Percentiles rank a stretch among this genome's conserved stretches.
Conservation (phyloP, 1,284 basidiomycete genomes). For the Peniophora sp. region DNA sequence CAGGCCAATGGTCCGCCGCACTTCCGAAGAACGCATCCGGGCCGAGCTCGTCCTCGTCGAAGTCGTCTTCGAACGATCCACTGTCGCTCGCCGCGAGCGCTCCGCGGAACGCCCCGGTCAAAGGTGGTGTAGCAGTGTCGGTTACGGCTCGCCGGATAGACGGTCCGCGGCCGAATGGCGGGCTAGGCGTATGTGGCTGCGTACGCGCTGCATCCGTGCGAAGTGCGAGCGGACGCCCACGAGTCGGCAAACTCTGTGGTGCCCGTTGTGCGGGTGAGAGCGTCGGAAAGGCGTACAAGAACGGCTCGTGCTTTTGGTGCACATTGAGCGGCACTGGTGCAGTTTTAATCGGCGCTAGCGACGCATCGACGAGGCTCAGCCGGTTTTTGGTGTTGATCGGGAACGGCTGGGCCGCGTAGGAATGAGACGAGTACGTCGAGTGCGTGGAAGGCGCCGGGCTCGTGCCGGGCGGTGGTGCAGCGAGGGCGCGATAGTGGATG, state of each 20-base stretch:
- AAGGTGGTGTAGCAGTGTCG: neutral
- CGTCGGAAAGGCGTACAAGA: conserved; percentile 2
- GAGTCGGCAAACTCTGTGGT: neutral
- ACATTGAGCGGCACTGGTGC: neutral
- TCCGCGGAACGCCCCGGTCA: neutral
- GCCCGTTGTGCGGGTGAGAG: neutral
- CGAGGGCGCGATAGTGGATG: neutral
- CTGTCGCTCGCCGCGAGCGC: neutral
- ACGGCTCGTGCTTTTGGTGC: neutral
- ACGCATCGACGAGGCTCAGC: conserved; percentile 2
- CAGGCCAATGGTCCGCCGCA: neutral
- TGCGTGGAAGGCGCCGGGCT: neutral
- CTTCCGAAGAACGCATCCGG: neutral
- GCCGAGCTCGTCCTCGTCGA: neutral
- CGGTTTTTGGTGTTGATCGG: conserved; percentile 1
- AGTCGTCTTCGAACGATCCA: neutral
- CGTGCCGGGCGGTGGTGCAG: neutral
- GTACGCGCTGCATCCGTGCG: neutral
- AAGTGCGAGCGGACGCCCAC: neutral
- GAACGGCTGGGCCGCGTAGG: too few species aligned
- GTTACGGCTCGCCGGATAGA: neutral
- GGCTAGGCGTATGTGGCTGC: neutral
- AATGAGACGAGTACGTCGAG: too few species aligned
- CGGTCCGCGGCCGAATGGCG: conserved; percentile 1
- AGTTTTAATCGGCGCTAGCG: neutral